Conservation (phyloP, 2,329 filamentous ascomycete genomes). For the Aspergillus proliferans region DNA sequence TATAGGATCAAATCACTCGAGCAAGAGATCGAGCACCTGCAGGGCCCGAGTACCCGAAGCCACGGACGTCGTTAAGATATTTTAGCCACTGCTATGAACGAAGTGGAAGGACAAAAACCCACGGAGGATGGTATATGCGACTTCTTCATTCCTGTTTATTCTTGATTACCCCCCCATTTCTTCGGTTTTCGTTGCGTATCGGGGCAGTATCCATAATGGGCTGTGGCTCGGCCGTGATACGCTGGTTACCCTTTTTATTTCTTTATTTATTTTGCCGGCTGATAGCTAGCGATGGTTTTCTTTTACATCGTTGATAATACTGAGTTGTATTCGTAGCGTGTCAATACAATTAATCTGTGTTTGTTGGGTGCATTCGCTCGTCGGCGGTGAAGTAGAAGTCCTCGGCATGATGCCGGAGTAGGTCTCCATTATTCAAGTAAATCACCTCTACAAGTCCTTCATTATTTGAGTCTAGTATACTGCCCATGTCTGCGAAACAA, state of each 20-base stretch:
- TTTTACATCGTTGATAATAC: slow-evolving; percentile 38
- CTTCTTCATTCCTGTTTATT: slow-evolving; percentile 29
- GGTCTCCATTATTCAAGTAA: too few relatives aligned
- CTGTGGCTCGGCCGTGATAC: slow-evolving; percentile 7
- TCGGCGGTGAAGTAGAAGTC: not conserved
- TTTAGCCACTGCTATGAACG: slow-evolving; percentile 15
- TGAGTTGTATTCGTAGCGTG: slow-evolving; percentile 35
- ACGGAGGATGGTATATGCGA: slow-evolving; percentile 19
- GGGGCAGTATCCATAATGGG: slow-evolving; percentile 23
- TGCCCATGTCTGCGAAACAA: slow-evolving; percentile 20
- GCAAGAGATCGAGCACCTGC: slow-evolving; percentile 85
- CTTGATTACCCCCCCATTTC: slow-evolving; percentile 17
- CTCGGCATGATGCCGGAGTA: too few relatives aligned
- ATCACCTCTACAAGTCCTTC: not conserved
- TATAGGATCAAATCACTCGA: slow-evolving; percentile 54
- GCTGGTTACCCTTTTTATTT: slow-evolving; percentile 26
- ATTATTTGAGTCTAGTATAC: not conserved
- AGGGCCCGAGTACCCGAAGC: slow-evolving; percentile 82
- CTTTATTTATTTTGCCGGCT: slow-evolving; percentile 31
- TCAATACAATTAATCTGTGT: slow-evolving; percentile 34
- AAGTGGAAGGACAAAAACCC: slow-evolving; percentile 19
- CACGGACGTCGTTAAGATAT: slow-evolving; percentile 74
- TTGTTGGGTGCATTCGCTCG: not conserved
- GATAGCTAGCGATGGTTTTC: slow-evolving; percentile 37
- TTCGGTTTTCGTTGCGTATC: slow-evolving; percentile 25